Evolutionary conservation across 2,329 filamentous ascomycete genomes (phyloP), one percentile per base, ranked within the genome.

Genomic region (Penicillium sp.): DNA sequence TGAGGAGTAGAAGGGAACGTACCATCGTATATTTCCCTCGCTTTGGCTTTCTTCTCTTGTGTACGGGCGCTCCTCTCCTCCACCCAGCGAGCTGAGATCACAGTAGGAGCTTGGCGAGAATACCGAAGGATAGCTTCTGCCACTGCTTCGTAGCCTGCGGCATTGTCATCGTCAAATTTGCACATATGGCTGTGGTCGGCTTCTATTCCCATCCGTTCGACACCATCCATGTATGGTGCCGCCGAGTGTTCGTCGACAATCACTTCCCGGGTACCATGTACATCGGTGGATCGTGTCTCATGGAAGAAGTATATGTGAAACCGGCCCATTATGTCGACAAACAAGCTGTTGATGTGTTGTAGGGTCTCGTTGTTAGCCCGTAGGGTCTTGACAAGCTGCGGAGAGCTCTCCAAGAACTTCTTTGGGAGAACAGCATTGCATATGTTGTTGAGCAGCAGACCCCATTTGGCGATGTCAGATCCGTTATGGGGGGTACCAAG

Each of bases 221-320:
- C 87, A 31, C 87, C 87, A 5, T 86, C 85, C 13, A 90, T 75
- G 51, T 84, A 83, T 0, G 89, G 89, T 16, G 86, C 83, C 1
- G 89, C 89, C 1, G 88, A 91, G 44, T 77, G 78, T 50, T 88
- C 80, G 55, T 91, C 87, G 2, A 92, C 89, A 36, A 92, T 82
- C 55, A 89, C 75, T 49, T 81, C 69, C 6, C 76, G 85, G 1
- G 84, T 84, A 2, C 84, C 85, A 61, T 83, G 87, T 34, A 91
- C 64, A 59, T 90, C 84, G 0, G 87, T 90, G 57, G 86, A 87
- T 61, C 87, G 84, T 43, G 86, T 87, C 67, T 92, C 89, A 52
- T 91, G 88, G 36, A 86, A 89, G 81, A 91, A 90, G 64, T 89
- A 88, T 47, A 92, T 85, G 60, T 85, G 82, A 66, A 90, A 91